Conservation (phyloP, 306 rosid species). For the Acacia acuminata region DNA sequence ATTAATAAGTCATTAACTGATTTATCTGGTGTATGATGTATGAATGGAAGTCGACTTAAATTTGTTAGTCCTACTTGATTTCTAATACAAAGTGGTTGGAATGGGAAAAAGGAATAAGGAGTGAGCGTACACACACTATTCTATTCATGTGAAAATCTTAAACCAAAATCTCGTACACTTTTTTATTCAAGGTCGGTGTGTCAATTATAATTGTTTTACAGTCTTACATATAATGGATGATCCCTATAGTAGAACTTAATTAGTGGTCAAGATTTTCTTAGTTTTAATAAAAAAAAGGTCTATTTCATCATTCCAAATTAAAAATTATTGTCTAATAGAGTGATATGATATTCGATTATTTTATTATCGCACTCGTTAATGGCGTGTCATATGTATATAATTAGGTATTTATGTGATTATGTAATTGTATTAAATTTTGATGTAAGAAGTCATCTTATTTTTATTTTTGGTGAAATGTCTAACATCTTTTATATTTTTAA, state of each 20-base stretch:
- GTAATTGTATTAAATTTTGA: too few relatives aligned
- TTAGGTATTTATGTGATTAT: too few relatives aligned
- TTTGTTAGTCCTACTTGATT: background rate
- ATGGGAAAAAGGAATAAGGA: background rate
- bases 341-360: too few relatives aligned
- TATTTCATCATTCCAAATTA: too few relatives aligned
- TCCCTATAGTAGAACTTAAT: background rate
- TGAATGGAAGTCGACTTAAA: background rate
- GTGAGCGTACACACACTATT: background rate
- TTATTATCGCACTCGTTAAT: too few relatives aligned
- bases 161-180: background rate
- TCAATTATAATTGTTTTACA: background rate
- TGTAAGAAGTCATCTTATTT: too few relatives aligned
- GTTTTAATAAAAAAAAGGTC: too few relatives aligned
- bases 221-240: too few relatives aligned
- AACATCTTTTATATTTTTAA: too few relatives aligned
- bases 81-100: background rate
- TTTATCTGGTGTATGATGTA: background rate
- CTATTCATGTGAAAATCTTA: background rate
- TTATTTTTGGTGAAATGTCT: too few relatives aligned
- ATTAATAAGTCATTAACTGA: background rate
- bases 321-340: too few relatives aligned
- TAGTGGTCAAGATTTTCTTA: background rate
- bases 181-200: background rate
- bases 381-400: too few relatives aligned